Conservation (phyloP, 306 rosid species). For the Dryas drummondii region DNA sequence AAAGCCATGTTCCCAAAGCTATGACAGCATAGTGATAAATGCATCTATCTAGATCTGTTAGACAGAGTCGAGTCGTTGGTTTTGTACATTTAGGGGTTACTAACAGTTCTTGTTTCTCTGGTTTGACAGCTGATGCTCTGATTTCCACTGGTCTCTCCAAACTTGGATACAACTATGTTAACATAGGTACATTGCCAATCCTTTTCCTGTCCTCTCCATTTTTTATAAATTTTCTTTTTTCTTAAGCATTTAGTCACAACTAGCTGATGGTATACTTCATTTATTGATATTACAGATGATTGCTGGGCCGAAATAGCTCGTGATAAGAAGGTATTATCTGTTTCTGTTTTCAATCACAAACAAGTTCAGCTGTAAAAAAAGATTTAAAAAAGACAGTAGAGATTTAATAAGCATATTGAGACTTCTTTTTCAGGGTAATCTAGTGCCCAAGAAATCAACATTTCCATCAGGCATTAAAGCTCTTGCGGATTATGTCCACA, state of each 20-base stretch:
- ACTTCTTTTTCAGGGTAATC: slow-evolving; percentile 51
- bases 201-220: background rate
- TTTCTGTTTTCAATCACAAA: slow-evolving; percentile 1
- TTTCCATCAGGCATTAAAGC: slow-evolving; percentile 92
- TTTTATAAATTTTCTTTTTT: background rate
- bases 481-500: slow-evolving; percentile 87
- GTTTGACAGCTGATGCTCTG: slow-evolving; percentile 81
- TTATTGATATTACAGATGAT: slow-evolving; percentile 59
- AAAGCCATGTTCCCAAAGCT: background rate
- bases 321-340: slow-evolving; percentile 48
- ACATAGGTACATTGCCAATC: slow-evolving; percentile 56
- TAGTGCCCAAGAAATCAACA: slow-evolving; percentile 76
- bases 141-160: slow-evolving; percentile 80
- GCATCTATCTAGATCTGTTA: background rate
- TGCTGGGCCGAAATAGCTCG: slow-evolving; percentile 95
- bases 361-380: background rate
- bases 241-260: background rate
- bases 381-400: background rate
- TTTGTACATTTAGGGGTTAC: background rate
- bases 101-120: slow-evolving; percentile 6
- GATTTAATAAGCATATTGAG: background rate
- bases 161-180: slow-evolving; percentile 85
- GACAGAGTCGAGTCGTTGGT: no score
- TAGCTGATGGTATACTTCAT: slow-evolving; percentile 8
- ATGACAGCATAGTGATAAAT: background rate